phyloP scores from a whole-genome alignment of 768 basidiomycete genomes.

The Russula griseocarnosa region DNA sequence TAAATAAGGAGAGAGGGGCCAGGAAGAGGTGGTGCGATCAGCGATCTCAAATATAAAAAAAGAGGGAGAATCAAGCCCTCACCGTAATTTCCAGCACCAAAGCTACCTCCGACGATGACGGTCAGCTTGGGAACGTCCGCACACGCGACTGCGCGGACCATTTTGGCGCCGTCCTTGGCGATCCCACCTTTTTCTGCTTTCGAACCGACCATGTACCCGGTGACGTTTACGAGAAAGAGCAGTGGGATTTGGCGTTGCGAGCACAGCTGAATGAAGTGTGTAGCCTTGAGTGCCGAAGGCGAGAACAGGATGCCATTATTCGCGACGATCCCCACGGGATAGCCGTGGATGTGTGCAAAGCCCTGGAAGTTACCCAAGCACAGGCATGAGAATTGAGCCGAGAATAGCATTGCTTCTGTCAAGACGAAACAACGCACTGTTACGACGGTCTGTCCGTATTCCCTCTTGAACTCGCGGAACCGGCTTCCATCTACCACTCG shows the following conservation, averaged over 20 bases:
- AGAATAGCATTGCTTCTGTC: background rate
- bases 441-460: slow-evolving; percentile 86
- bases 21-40: background rate
- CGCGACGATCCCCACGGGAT: slow-evolving; percentile 85
- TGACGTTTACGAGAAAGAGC: slow-evolving; percentile 94
- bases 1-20: background rate
- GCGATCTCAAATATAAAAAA: slow-evolving; percentile 11
- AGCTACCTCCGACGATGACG: slow-evolving; percentile 88
- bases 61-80: slow-evolving; percentile 26
- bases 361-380: slow-evolving; percentile 46
- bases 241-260: slow-evolving; percentile 87
- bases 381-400: background rate
- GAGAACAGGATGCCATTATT: slow-evolving; percentile 96
- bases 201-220: slow-evolving; percentile 96
- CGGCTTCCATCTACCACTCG: slow-evolving; percentile 87
- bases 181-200: slow-evolving; percentile 94
- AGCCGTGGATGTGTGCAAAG: slow-evolving; percentile 86
- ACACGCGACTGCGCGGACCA: slow-evolving; percentile 93
- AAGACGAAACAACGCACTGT: slow-evolving; percentile 52
- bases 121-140: slow-evolving; percentile 94
- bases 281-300: slow-evolving; percentile 88
- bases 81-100: slow-evolving; percentile 96
- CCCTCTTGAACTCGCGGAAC: slow-evolving; percentile 94
- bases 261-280: slow-evolving; percentile 93
- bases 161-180: slow-evolving; percentile 94